Base-by-base conservation (phyloP, 2,329 filamentous ascomycete species). In the Albophoma yamanashiensis region DNA sequence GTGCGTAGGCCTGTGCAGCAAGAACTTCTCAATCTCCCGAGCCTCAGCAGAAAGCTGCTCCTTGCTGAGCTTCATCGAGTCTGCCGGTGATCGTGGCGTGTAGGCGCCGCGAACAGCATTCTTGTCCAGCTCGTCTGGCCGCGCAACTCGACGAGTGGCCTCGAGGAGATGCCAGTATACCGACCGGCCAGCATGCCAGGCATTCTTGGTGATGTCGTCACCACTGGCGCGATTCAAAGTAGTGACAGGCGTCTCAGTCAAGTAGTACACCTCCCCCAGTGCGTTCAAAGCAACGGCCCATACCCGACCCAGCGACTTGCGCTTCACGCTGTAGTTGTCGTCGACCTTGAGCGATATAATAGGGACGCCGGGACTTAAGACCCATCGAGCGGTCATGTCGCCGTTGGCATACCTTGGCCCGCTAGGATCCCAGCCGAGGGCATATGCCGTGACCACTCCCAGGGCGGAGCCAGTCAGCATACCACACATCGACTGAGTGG, bases 211-310 rank as follows among this genome's bases (percentile, higher is more conserved):
- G 20, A 80, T 69, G 60, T 88, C 81, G 42, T 87, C 78, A 3
- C 75, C 71, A 63, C 76, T 80, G 42, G 73, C 72, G 60, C 80
- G 79, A 39, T 78, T 76, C 5, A 78, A 66, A 9, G 82, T 77
- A 25, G 81, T 76, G 42, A 80, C 79, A 0, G 91, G 91, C 8
- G 87, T 79, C 56, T 90, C 86, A 1, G 83, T 88, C 1, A 97
- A 78, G 66, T 93, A 96, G 72, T 88, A 97, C 0, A 96, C 78
- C 71, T 99, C 94, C 1, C 94, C 94, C 11, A 99, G 78, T 0
- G 94, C 93, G 70, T 99, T 99, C 58, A 99, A 75, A n/a, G 86
- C 90, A 50, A 93, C 88, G n/a, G 90, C 91, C 91, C 92, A 97
- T 15, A 94, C 83, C 36, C 92, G 86, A 15, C 84, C 83, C 57